Evolutionary conservation across 345 rosid species (phyloP).

Genomic region (Arabidopsis arenosa): DNA sequence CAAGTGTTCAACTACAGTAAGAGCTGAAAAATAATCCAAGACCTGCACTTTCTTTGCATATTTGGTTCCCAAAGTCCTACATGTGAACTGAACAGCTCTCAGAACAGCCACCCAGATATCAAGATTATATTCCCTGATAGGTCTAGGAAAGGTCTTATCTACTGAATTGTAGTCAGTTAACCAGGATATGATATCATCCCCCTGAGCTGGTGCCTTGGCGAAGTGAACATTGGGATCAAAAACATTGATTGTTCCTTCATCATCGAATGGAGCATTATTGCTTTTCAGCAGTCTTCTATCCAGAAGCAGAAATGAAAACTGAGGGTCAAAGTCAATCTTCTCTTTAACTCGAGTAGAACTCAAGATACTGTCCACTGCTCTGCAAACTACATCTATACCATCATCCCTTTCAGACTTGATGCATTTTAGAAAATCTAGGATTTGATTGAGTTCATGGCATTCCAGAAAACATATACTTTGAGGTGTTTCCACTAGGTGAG

Average conservation of each 20-base stretch:
- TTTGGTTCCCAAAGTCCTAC: constrained; percentile 25
- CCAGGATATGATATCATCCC: constrained; percentile 42
- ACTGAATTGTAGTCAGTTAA: constrained; percentile 26
- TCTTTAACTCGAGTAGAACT: constrained; percentile 27
- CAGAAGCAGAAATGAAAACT: constrained; percentile 33
- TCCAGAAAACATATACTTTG: constrained; percentile 39
- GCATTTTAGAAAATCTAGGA: not conserved
- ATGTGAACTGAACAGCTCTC: constrained; percentile 35
- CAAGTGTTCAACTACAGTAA: constrained; percentile 2
- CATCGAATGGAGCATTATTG: constrained; percentile 22
- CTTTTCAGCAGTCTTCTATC: constrained; percentile 37
- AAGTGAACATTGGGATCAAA: not conserved
- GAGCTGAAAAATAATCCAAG: not conserved
- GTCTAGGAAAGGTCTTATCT: constrained; percentile 24
- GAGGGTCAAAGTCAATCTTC: constrained; percentile 33
- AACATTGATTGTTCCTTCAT: constrained; percentile 23
- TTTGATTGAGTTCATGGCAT: constrained; percentile 22
- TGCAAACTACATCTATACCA: constrained; percentile 33
- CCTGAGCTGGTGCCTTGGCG: constrained; percentile 22
- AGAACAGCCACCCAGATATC: constrained; percentile 40
- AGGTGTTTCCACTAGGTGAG: constrained; percentile 22
- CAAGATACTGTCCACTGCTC: constrained; percentile 26
- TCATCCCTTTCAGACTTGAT: constrained; percentile 32
- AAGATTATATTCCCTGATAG: constrained; percentile 30
- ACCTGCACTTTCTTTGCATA: constrained; percentile 18